Base-by-base conservation (phyloP, 352 stramenopile genomes). In the Pythium utonaiense region DNA sequence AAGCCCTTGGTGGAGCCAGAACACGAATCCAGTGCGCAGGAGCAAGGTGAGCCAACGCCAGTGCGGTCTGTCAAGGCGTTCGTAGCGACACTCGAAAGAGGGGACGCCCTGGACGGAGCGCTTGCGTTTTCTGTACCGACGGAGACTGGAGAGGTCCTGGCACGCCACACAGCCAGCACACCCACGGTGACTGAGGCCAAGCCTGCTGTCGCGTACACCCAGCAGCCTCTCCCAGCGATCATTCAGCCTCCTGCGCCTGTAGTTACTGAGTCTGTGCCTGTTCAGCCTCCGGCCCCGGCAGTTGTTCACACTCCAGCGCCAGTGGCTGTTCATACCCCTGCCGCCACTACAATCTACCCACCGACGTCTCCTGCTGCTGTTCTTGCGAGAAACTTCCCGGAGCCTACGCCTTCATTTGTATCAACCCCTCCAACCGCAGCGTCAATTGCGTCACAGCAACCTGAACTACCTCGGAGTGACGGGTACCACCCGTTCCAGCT, bases 401-500 rank as follows among this genome's bases (percentile, higher is more conserved):
- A 25, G 28, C 24, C 27, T 25, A 24, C 13, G 1, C 10, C 44
- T 33, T 12, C 34, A 10, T 21, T 59, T 9, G 47, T 16, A 17
- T 17, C 24, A 16, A 27, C 10, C 28, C 17, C 28, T n/a, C 16
- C 19, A 44, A 13, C 30, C 6, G 28, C 6, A 17, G 2, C n/a
- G n/a, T 12, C 13, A 3, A 22, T 47, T 25, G 12, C 30, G 3
- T 22, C 57, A 51, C n/a, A 47, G 24, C 52, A 28, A 44, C 27
- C 36, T 10, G 36, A 33, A 38, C 17, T 19, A 5, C 42, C 53
- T 1, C 38, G 17, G 8, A 22, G 62, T 8, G 61, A 62, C 49
- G 61, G 53, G 1, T 77, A 82, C 28, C 73, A 88, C 19, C 80
- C 80, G 8, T 80, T 81, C 55, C 69, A 70, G 34, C 34, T 90